Conservation (phyloP, 78 protist genomes). For the Dictyostelium intermedium region DNA sequence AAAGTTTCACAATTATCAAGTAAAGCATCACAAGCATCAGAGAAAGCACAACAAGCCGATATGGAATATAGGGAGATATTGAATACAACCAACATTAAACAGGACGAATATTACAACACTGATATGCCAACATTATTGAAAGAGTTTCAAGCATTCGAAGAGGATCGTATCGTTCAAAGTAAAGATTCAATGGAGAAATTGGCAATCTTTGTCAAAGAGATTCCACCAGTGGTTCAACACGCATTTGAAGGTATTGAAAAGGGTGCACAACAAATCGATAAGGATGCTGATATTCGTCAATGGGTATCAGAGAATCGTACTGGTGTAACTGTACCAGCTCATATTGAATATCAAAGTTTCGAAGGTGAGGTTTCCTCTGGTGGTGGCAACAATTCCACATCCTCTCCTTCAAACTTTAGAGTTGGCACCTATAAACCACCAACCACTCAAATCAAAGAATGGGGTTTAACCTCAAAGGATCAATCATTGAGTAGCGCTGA, state of each 20-base stretch:
- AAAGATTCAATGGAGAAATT: slow-evolving; percentile 28
- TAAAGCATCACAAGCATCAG: slow-evolving; percentile 66
- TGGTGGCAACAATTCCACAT: background rate
- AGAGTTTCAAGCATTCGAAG: slow-evolving; percentile 83
- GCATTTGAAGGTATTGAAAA: slow-evolving; percentile 21
- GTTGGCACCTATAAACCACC: slow-evolving; percentile 61
- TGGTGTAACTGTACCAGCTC: slow-evolving; percentile 50
- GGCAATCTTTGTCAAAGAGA: slow-evolving; percentile 25
- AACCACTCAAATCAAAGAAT: slow-evolving; percentile 41
- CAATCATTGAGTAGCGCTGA: background rate
- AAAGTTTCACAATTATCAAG: slow-evolving; percentile 46
- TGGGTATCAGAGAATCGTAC: slow-evolving; percentile 70
- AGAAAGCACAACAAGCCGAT: slow-evolving; percentile 76
- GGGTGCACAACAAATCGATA: slow-evolving; percentile 42
- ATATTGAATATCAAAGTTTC: slow-evolving; percentile 43
- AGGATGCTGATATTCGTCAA: slow-evolving; percentile 73
- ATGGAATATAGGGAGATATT: slow-evolving; percentile 60
- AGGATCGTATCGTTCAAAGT: slow-evolving; percentile 57
- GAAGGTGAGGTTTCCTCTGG: slow-evolving; percentile 46
- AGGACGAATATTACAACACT: slow-evolving; percentile 47
- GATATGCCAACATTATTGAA: slow-evolving; percentile 67
- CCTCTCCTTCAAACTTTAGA: slow-evolving; percentile 26
- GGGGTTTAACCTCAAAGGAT: slow-evolving; percentile 72
- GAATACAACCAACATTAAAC: slow-evolving; percentile 46
- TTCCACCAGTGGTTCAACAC: slow-evolving; percentile 56